A percentile compares a stretch with the other conserved stretches of the same genome.
Conservation (phyloP, 225 moss, liverwort and hornwort genomes). For the Asterella californica region DNA sequence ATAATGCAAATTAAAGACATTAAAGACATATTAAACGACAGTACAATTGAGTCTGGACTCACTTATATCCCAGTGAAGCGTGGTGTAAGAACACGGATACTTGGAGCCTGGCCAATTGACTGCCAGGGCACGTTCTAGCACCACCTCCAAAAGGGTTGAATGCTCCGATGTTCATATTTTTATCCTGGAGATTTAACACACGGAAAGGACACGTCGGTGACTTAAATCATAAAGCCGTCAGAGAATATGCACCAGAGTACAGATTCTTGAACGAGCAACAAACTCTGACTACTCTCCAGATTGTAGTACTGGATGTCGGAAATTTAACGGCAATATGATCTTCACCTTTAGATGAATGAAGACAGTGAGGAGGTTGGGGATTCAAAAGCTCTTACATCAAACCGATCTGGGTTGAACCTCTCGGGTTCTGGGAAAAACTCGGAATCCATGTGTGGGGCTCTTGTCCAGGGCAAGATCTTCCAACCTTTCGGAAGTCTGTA, state of each 20-base stretch:
- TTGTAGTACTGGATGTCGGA: no score
- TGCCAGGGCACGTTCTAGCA: conserved; percentile 23
- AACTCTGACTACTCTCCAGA: no score
- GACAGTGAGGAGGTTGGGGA: no score
- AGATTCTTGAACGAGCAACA: no score
- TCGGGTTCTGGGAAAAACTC: conserved; percentile 16
- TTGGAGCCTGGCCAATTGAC: conserved; percentile 22
- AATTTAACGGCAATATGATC: not conserved
- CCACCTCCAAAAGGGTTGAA: conserved; percentile 29
- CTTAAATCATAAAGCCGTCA: not conserved
- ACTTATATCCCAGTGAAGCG: conserved; percentile 17
- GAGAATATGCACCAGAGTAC: no score
- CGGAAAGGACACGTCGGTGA: not conserved
- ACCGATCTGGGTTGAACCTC: conserved; percentile 22
- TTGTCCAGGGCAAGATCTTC: conserved; percentile 26
- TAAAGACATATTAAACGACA: not conserved
- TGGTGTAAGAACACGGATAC: conserved; percentile 25
- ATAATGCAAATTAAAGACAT: not conserved
- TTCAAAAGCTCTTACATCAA: conserved; percentile 7
- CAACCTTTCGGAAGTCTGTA: conserved; percentile 24
- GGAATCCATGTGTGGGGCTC: conserved; percentile 23
- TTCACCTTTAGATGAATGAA: not conserved
- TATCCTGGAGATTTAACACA: not conserved
- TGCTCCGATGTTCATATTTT: conserved; percentile 9
- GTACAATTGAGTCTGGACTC: not conserved